Conservation (phyloP, 306 rosid species). For the Sechiopsis laciniata region DNA sequence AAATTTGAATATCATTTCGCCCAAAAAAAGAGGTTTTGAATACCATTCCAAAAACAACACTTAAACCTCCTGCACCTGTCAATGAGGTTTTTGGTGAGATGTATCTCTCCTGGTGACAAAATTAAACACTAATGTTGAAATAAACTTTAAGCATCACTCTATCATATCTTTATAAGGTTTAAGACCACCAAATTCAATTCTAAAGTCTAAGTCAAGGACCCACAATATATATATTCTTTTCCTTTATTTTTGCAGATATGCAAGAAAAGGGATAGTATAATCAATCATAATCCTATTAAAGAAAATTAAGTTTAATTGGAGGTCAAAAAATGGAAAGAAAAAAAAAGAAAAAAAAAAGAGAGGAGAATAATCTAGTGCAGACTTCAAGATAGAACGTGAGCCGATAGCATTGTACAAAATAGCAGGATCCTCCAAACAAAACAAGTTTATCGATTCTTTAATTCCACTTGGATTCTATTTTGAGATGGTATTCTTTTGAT, state of each 20-base stretch:
- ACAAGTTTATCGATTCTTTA: constrained; percentile 5
- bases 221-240: background rate
- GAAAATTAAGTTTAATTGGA: background rate
- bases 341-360: background rate
- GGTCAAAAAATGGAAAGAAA: too few relatives aligned
- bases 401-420: constrained; percentile 1
- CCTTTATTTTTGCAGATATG: background rate
- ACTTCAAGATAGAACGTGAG: constrained; percentile 8
- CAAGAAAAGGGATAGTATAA: background rate
- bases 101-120: background rate
- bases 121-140: background rate
- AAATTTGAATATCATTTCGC: background rate
- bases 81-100: background rate
- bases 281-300: background rate
- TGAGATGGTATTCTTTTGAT: background rate
- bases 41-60: background rate
- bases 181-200: background rate
- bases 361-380: background rate
- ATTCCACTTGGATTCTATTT: background rate
- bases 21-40: too few relatives aligned
- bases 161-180: background rate
- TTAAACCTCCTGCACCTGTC: background rate
- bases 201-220: background rate
- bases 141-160: background rate
- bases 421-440: constrained; percentile 3